These are phyloP conservation scores for Fraxinus latifolia DNA, from an alignment of 305 asterid species.

Conservation along the genomic window DNA sequence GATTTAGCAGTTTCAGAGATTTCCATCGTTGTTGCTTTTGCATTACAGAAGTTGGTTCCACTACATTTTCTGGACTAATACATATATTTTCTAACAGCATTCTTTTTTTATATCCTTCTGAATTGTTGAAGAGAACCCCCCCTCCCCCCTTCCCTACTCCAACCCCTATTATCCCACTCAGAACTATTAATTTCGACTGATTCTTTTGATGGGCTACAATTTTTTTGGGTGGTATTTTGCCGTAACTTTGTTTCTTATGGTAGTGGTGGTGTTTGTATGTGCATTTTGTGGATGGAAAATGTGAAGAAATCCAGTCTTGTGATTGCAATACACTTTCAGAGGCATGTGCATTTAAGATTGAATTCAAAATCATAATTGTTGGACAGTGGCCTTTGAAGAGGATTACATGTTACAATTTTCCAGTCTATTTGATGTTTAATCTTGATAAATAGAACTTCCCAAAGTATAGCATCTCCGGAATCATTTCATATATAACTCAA, in stretches of 20 bases:
- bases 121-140: background rate
- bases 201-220: background rate
- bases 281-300: background rate
- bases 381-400: background rate
- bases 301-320: background rate
- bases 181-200: background rate
- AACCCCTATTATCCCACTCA: background rate
- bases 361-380: background rate
- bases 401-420: background rate
- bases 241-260: background rate
- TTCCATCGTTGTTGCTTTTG: background rate
- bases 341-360: background rate
- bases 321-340: background rate
- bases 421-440: background rate
- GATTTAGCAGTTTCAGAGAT: background rate
- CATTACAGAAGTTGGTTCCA: background rate
- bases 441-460: background rate
- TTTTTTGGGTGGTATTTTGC: background rate
- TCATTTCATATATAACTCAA: background rate
- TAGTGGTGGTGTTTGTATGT: background rate
- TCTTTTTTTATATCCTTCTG: background rate
- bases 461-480: background rate
- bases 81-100: background rate
- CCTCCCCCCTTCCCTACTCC: background rate
- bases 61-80: background rate